These are phyloP conservation scores for Septoria petroselini DNA, from an alignment of 2,329 filamentous ascomycete genomes.

Conservation along the genomic window DNA sequence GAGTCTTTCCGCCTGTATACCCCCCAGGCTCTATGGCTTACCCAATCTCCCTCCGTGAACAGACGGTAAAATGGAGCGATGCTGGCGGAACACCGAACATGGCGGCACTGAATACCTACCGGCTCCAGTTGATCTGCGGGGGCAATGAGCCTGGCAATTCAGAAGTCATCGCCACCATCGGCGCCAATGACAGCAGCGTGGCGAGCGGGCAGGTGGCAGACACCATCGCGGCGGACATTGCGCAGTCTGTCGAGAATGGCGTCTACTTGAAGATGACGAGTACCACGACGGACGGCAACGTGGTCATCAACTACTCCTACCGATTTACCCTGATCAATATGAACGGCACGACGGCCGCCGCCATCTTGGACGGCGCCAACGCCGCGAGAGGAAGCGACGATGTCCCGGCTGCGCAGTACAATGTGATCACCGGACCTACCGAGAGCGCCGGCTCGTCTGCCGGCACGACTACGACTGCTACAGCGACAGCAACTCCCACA, in stretches of 20 bases:
- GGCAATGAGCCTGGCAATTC: constrained; percentile 25
- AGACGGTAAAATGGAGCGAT: constrained; percentile 25
- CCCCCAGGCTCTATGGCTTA: not conserved
- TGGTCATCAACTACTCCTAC: constrained; percentile 56
- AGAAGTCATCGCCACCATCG: constrained; percentile 21
- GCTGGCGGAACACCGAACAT: constrained; percentile 22
- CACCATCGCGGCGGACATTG: constrained; percentile 19
- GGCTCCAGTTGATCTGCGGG: constrained; percentile 23
- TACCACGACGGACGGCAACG: constrained; percentile 21
- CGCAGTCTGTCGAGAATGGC: constrained; percentile 26
- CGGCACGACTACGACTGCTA: constrained; percentile 6
- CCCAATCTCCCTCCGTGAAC: not conserved
- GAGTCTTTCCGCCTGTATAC: not conserved
- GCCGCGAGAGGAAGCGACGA: constrained; percentile 17
- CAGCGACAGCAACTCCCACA: too few species aligned
- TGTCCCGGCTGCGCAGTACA: constrained; percentile 25
- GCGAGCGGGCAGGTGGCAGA: constrained; percentile 14
- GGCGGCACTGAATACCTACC: constrained; percentile 20
- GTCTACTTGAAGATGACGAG: constrained; percentile 28
- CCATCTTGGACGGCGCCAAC: constrained; percentile 34
- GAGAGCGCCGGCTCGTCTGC: constrained; percentile 1
- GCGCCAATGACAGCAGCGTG: constrained; percentile 13
- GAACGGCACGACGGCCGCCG: constrained; percentile 56
- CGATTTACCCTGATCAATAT: constrained; percentile 63
- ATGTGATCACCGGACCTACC: constrained; percentile 14